Percentiles rank a stretch among this genome's conserved stretches.
phyloP scores from a whole-genome alignment of 208 protist genomes.

The Leishmania amazonensis region DNA sequence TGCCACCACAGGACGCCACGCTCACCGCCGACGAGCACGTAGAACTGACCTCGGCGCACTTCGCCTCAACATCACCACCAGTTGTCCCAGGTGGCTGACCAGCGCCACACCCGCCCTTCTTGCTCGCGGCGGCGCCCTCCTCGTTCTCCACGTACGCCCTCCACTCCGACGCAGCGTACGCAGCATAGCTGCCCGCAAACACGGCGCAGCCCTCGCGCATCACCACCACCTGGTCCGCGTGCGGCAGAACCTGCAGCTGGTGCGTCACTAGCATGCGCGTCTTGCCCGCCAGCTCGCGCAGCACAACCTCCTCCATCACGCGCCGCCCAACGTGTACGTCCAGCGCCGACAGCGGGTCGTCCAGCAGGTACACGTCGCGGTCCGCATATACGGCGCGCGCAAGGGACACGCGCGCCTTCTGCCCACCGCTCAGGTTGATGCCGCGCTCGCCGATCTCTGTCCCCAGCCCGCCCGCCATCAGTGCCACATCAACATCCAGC shows the following conservation, averaged over 20 bases:
- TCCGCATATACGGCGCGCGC: slow-evolving; percentile 87
- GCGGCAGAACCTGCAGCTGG: slow-evolving; percentile 86
- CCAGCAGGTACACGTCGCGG: slow-evolving; percentile 88
- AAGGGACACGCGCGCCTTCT: slow-evolving; percentile 86
- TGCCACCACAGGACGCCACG: not conserved
- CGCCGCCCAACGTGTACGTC: slow-evolving; percentile 87
- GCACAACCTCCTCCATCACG: slow-evolving; percentile 57
- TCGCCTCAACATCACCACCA: not conserved
- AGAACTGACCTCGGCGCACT: slow-evolving; percentile 5
- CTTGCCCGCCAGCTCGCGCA: slow-evolving; percentile 61
- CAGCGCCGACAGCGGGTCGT: slow-evolving; percentile 93
- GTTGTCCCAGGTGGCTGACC: too few species aligned
- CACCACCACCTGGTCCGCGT: slow-evolving; percentile 88
- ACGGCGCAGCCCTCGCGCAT: slow-evolving; percentile 58
- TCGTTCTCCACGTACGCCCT: slow-evolving; percentile 11
- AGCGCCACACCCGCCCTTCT: not conserved
- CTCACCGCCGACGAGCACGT: not conserved
- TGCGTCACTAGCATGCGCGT: slow-evolving; percentile 94
- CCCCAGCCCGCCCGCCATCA: slow-evolving; percentile 37
- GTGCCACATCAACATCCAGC: slow-evolving; percentile 72
- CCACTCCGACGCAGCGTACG: slow-evolving; percentile 37
- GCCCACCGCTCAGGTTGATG: slow-evolving; percentile 84
- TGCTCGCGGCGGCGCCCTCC: slow-evolving; percentile 3
- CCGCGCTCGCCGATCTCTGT: slow-evolving; percentile 54
- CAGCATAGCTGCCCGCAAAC: slow-evolving; percentile 39